Base-by-base conservation (phyloP, 768 basidiomycete species). In the Pholiota molesta region DNA sequence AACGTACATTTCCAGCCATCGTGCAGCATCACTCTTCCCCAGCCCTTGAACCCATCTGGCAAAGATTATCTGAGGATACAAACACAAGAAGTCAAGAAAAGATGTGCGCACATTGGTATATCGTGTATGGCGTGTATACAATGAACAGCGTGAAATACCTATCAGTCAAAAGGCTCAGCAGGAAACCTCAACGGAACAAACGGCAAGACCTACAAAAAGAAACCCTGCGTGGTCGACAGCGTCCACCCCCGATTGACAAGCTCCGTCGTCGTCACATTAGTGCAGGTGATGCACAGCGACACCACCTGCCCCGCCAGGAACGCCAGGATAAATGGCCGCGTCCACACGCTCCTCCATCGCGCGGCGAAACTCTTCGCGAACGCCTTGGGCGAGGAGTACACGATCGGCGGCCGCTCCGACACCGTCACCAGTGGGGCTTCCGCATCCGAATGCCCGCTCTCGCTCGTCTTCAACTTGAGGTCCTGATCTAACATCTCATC, bases 1-100 rank as follows among this genome's bases (percentile, higher is more conserved):
- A 14, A 52, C 86, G 52, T 66, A 92, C 92, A 95, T 83, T 90
- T 94, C 94, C 93, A 95, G 35, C 93, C 94, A 66, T 94, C 93
- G 19, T 79, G 81, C 42, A 79, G 63, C 10, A 95, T 71, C 79
- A 95, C 81, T 55, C 84, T 84, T n/a, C 77, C 81, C 94, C 93
- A 95, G 19, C 93, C 94, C 67, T 83, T 86, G 62, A 90, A 80
- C n/a, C 92, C 92, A 69, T 95, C 92, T 94, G 65, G 21, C 51
- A 35, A 58, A 13, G 23, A 57, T n/a, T 8, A 1, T 28, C 21
- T 53, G 29, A 52, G 45, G 56, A 59, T 29, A 21, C 55, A 62
- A 19, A 57, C 53, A 21, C 51, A 60, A 21, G 26, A 52, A 11
- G 14, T n/a, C 57, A n/a, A 59, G 11, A 55, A 8, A 58, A 57